Evolutionary conservation across 108 stramenopile genomes (phyloP).

Genomic region (Nitzschia sp.): DNA sequence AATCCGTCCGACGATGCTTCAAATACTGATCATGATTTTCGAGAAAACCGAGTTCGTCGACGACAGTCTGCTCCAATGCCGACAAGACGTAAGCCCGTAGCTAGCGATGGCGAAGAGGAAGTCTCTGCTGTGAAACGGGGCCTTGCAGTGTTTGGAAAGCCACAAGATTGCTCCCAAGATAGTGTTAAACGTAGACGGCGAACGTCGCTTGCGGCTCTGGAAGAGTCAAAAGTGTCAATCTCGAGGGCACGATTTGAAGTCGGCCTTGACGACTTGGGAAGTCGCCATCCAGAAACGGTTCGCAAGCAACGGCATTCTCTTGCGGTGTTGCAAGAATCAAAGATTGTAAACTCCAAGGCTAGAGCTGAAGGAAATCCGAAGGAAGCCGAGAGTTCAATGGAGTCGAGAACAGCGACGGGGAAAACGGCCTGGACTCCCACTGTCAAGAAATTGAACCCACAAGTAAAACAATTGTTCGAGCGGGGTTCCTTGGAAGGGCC

Average conservation of each 20-base stretch:
- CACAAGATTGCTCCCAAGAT: background rate
- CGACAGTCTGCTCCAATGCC: background rate
- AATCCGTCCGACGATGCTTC: constrained; percentile 5
- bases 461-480: background rate
- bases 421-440: background rate
- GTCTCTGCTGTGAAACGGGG: constrained; percentile 32
- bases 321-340: background rate
- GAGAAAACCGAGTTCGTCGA: background rate
- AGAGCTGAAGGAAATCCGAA: background rate
- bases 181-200: constrained; percentile 7
- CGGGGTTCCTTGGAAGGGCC: background rate
- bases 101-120: constrained; percentile 14
- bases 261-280: background rate
- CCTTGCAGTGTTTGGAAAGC: constrained; percentile 29
- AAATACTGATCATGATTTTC: background rate
- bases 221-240: background rate
- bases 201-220: background rate
- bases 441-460: background rate
- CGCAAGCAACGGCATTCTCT: background rate
- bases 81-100: background rate
- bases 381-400: background rate
- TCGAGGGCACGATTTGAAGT: constrained; percentile 1
- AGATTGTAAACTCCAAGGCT: background rate
- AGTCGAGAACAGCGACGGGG: no score
- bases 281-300: background rate